Base-by-base conservation (phyloP, 2,329 filamentous ascomycete species). In the Pyrenophora seminiperda region DNA sequence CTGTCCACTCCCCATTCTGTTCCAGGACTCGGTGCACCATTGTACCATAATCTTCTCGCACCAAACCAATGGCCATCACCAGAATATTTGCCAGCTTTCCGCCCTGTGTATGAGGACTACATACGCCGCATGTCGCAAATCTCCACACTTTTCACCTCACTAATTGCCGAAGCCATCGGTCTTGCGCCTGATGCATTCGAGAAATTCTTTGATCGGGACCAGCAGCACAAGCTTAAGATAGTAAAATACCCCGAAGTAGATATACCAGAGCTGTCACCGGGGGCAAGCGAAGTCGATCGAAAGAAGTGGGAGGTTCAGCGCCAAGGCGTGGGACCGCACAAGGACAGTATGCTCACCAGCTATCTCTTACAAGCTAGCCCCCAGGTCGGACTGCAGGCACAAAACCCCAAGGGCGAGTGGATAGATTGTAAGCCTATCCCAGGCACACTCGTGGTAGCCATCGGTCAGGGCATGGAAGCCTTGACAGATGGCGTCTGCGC, bases 221-320 rank as follows among this genome's bases (percentile, higher is more conserved):
- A 77, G 76, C 90, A 94, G 75, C 90, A 95, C 77, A 95, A 95
- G 77, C 81, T 95, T 64, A 96, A 96, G 77, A 87, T 96, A 52
- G 87, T 95, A 53, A 90, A 89, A 76, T 95, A 94, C 67, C 91
- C 91, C 0, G 90, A 94, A 53, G 68, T 72, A 68, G 66, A 70
- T 40, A 58, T 72, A 14, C 59, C 66, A 3, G 64, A 72, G 38
- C 51, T 72, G 22, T 53, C 64, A 6, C 39, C 49, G 1, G 57
- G 49, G 4, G 68, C 68, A 0, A 70, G 58, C 45, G 63, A 69
- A 20, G 60, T 68, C 20, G 71, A 74, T 17, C 67, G 60, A 20
- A 75, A 69, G 49, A 75, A 77, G 46, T 75, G 73, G 50, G 84
- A 86, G 61, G 84, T 76, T 29, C 74, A 72, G 77, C 61, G 87